These are phyloP conservation scores for Scytalidium sp. DNA, from an alignment of 2,329 filamentous ascomycete genomes.

Conservation along the genomic window DNA sequence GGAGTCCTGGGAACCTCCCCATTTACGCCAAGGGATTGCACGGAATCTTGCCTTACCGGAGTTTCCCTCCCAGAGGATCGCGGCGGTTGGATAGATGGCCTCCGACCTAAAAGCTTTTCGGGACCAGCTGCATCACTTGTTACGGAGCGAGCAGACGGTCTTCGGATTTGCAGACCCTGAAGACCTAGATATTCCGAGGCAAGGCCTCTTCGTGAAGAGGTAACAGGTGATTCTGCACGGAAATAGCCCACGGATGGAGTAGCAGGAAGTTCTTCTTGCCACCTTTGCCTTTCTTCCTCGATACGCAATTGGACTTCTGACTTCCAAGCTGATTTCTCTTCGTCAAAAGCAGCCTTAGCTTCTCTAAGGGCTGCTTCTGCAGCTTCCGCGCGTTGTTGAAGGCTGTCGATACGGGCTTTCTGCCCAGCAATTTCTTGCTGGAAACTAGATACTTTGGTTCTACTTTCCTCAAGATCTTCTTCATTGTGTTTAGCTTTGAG, in stretches of 20 bases:
- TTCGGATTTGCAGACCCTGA: conserved; percentile 30
- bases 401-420: conserved; percentile 54
- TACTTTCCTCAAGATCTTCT: conserved; percentile 75
- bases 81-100: conserved; percentile 20
- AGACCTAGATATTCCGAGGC: conserved; percentile 31
- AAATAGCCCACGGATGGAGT: conserved; percentile 23
- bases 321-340: conserved; percentile 58
- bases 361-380: conserved; percentile 63
- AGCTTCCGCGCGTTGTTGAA: conserved; percentile 64
- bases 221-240: conserved; percentile 25
- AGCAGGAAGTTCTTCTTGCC: conserved; percentile 43
- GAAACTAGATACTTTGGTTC: conserved; percentile 59
- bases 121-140: conserved; percentile 22
- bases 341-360: conserved; percentile 50
- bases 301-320: conserved; percentile 53
- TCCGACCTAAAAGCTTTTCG: conserved; percentile 17
- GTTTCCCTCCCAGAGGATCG: conserved; percentile 25
- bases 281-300: conserved; percentile 63
- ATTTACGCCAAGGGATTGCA: conserved; percentile 17
- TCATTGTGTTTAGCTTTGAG: conserved; percentile 60
- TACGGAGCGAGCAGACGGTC: conserved; percentile 23
- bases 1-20: conserved; percentile 18
- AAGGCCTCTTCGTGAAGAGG: conserved; percentile 25
- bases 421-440: conserved; percentile 62
- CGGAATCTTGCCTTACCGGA: conserved; percentile 27